Percentiles rank a stretch among this genome's conserved stretches.
Evolutionary conservation across 768 basidiomycete genomes (phyloP).

Genomic region (Lactarius akahatsu): DNA sequence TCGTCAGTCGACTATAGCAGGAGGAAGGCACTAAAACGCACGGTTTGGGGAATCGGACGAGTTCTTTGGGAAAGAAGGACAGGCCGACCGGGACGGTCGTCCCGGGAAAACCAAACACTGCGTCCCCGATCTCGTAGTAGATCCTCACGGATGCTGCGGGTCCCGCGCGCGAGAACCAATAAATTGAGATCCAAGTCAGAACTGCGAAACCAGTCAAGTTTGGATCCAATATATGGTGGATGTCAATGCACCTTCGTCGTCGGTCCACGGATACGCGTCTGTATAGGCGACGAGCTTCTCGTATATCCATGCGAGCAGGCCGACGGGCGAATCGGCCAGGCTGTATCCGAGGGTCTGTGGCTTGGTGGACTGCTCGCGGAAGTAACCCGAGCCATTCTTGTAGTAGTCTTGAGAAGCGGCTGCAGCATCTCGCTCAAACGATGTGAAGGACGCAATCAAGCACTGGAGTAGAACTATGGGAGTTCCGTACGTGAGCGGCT

Average conservation of each 20-base stretch:
- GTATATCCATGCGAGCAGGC: constrained; percentile 39
- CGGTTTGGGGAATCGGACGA: constrained; percentile 38
- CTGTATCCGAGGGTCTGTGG: constrained; percentile 45
- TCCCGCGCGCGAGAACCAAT: constrained; percentile 64
- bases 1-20: neutral
- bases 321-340: constrained; percentile 55
- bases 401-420: constrained; percentile 36
- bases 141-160: constrained; percentile 54
- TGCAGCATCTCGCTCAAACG: constrained; percentile 39
- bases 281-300: constrained; percentile 35
- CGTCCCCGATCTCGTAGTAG: constrained; percentile 49
- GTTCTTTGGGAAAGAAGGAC: constrained; percentile 54
- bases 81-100: constrained; percentile 45
- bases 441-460: constrained; percentile 36
- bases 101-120: neutral
- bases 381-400: constrained; percentile 42
- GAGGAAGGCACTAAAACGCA: constrained; percentile 32
- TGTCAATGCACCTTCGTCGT: constrained; percentile 47
- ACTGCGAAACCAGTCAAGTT: constrained; percentile 29
- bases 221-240: too few relatives aligned
- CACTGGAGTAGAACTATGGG: constrained; percentile 36
- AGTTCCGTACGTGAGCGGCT: constrained; percentile 31
- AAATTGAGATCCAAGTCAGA: too few relatives aligned
- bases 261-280: constrained; percentile 53
- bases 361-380: constrained; percentile 37